phyloP scores from a whole-genome alignment of 2,329 filamentous ascomycete genomes.

The Apiospora pterosperma region DNA sequence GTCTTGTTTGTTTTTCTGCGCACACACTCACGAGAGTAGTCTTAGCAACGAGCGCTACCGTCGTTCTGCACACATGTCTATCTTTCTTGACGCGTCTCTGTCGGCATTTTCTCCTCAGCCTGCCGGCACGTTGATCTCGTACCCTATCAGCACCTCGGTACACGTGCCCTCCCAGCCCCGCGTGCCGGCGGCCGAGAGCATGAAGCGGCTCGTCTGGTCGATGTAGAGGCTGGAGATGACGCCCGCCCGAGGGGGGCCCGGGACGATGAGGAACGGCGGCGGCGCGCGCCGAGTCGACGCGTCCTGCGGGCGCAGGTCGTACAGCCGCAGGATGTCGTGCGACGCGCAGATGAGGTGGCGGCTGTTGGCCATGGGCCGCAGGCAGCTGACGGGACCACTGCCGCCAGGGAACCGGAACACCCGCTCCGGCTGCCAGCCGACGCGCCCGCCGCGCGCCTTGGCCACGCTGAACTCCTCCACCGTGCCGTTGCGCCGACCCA shows the following conservation, averaged over 20 bases:
- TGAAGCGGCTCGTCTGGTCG: constrained; percentile 83
- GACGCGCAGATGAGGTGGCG: constrained; percentile 90
- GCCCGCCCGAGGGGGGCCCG: constrained; percentile 77
- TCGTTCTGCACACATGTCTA: neutral
- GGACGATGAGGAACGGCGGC: constrained; percentile 94
- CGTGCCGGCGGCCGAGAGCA: constrained; percentile 89
- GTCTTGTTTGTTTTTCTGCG: neutral
- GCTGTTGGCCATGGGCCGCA: constrained; percentile 89
- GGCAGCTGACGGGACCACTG: constrained; percentile 83
- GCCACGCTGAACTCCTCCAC: constrained; percentile 94
- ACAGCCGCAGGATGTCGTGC: constrained; percentile 88
- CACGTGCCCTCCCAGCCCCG: constrained; percentile 89
- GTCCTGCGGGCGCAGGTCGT: constrained; percentile 71
- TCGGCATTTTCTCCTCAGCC: neutral
- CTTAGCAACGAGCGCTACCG: neutral
- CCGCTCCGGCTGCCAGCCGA: constrained; percentile 70
- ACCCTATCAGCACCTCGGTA: constrained; percentile 90
- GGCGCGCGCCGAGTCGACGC: constrained; percentile 67
- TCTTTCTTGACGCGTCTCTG: neutral
- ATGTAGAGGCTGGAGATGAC: constrained; percentile 84
- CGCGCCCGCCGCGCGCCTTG: constrained; percentile 58
- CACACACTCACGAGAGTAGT: neutral
- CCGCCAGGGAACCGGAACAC: constrained; percentile 85
- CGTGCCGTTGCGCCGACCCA: constrained; percentile 82
- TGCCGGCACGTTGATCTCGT: constrained; percentile 64